Evolutionary conservation across 2,329 filamentous ascomycete species (phyloP).

Genomic region (Aureobasidium mangrovei): DNA sequence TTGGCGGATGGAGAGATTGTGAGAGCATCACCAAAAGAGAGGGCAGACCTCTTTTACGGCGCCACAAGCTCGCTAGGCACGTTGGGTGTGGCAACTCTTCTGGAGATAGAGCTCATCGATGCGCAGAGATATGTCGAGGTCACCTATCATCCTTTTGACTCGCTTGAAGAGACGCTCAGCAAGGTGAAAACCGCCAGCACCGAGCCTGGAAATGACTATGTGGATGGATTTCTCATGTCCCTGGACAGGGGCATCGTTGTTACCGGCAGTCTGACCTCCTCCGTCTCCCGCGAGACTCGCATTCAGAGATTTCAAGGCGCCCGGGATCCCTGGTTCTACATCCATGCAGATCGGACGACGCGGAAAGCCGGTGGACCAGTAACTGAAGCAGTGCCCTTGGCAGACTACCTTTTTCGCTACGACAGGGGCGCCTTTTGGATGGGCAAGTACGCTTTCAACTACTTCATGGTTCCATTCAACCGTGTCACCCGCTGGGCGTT

Average conservation of each 20-base stretch:
- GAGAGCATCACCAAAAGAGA: conserved; percentile 29
- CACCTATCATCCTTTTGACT: conserved; percentile 37
- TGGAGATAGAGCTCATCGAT: conserved; percentile 39
- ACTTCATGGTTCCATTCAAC: conserved; percentile 59
- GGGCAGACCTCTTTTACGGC: conserved; percentile 54
- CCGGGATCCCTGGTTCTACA: conserved; percentile 44
- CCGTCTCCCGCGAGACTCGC: background rate
- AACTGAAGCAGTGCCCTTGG: conserved; percentile 50
- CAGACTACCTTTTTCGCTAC: conserved; percentile 63
- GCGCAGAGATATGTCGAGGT: conserved; percentile 42
- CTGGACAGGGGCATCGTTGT: conserved; percentile 35
- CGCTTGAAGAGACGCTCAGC: conserved; percentile 35
- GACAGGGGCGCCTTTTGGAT: conserved; percentile 64
- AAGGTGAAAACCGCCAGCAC: conserved; percentile 31
- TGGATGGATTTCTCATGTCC: conserved; percentile 44
- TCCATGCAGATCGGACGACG: background rate
- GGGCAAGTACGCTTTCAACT: conserved; percentile 49
- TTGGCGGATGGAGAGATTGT: conserved; percentile 51
- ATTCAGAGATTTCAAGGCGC: conserved; percentile 32
- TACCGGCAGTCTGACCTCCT: conserved; percentile 35
- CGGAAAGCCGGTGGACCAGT: background rate
- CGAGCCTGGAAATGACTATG: conserved; percentile 34
- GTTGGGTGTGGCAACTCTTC: conserved; percentile 53
- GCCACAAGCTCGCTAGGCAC: conserved; percentile 59
- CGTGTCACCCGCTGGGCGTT: conserved; percentile 52